Base-by-base conservation (phyloP, 2,329 filamentous ascomycete genomes). In the Trichoderma cornu-damae region DNA sequence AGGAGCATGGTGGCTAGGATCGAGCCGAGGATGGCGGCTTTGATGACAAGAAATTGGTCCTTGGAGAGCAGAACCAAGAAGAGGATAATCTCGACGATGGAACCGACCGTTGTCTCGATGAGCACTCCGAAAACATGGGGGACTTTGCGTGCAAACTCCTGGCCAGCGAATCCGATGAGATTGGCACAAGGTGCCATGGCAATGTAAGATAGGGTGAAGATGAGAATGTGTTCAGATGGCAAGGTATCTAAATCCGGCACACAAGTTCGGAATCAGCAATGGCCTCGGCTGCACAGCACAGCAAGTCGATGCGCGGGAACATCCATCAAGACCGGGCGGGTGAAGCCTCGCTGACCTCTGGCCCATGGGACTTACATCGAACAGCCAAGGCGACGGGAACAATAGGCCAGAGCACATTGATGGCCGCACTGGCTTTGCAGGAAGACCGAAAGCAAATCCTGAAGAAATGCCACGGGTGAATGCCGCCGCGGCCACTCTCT, bases 21-120 rank as follows among this genome's bases (percentile, higher is more conserved):
- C 0, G 89, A 93, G 34, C 90, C 90, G 0, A 95, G 74, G 56
- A 95, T 92, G 24, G 90, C 90, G 53, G 89, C 89, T 67, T 90
- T 84, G 64, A 95, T 89, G 63, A 94, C 88, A n/a, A 80, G 77
- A 59, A 87, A 85, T 69, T 76, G 71, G 51, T 76, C 63, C 2
- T 75, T 70, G 9, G 69, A 70, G 4, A 94, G 77, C 43, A 95
- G 74, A 2, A 92, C 81, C 76, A 93, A 87, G 72, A 95, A 94
- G 28, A 95, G 75, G 46, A 95, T 82, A 57, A 95, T 86, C 68
- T 96, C 90, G 52, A 94, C 89, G 3, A 87, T 74, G 6, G 83
- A 85, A 5, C 85, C 84, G 55, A 89, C 71, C 0, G 74, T 75
- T 3, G 74, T 76, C 60, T 78, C 75, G 18, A 77, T 65, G 32